Evolutionary conservation across 2,329 filamentous ascomycete species (phyloP), one percentile per base, ranked within the genome.

Genomic region (Fusarium sp.): DNA sequence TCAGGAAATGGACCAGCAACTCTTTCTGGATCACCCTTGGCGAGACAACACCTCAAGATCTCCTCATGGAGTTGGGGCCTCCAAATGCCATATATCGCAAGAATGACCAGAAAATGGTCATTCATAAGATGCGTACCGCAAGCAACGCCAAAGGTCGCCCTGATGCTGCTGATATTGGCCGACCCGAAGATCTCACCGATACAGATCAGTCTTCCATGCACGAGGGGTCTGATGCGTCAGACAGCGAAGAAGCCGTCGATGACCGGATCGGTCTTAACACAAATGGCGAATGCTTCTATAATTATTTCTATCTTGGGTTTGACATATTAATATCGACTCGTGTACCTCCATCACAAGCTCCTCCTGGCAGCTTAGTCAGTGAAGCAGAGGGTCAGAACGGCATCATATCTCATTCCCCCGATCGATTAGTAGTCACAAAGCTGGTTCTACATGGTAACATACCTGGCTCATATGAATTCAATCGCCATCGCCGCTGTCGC

Each of bases 291-390:
- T 94, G 92, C 73, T 99, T 98, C 80, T 98, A 96, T 83, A 98
- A 98, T 80, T 99, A 99, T 80, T 99, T 98, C 79, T 92, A 95
- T 73, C 91, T 97, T 70, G 96, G 96, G 4, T 97, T 99, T 78
- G 96, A 99, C 80, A 89, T 98, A 15, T 87, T 98, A 10, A 89
- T 99, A n/a, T 97, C 95, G 2, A 90, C 91, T 35, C 92, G 93
- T 1, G 90, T 89, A 0, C 79, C 86, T 10, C 86, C 92, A 8
- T 93, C 92, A 1, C 88, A 88, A 27, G 84, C 85, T 11, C 91
- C 92, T 1, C 92, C 18, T 83, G 72, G 69, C 18, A 56, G 55
- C 21, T 69, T 58, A 37, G 66, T 62, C 16, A 68, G 73, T 6
- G 69, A 75, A 14, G 76, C 76, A 27, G 76, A 74, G 6, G 69